Evolutionary conservation across 1,284 basidiomycete genomes (phyloP).

Genomic region (Polyporus tsugae): DNA sequence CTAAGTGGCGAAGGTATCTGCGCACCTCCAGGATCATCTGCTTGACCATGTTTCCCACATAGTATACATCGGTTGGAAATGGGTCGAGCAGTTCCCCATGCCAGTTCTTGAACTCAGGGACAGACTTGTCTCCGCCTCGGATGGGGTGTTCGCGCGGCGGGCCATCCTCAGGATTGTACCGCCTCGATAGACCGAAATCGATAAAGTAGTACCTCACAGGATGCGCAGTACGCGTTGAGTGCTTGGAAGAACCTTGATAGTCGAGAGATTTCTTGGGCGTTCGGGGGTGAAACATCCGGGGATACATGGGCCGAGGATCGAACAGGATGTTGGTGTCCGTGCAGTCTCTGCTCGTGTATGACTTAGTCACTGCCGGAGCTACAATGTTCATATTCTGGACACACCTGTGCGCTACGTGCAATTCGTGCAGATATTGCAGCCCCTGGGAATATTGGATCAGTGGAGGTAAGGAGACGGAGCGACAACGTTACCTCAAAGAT

Average conservation of each 20-base stretch:
- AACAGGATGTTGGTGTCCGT: constrained; percentile 28
- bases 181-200: constrained; percentile 47
- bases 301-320: not conserved
- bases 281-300: constrained; percentile 35
- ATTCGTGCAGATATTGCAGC: constrained; percentile 34
- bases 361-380: constrained; percentile 33
- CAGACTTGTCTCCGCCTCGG: constrained; percentile 20
- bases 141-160: constrained; percentile 15
- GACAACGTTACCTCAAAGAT: constrained; percentile 31
- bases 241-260: constrained; percentile 29
- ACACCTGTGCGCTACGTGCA: constrained; percentile 33
- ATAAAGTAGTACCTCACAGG: constrained; percentile 42
- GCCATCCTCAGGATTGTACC: constrained; percentile 22
- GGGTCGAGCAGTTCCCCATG: constrained; percentile 34
- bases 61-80: constrained; percentile 42
- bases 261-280: not conserved
- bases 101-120: constrained; percentile 15
- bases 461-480: not conserved
- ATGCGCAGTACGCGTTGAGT: constrained; percentile 37
- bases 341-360: constrained; percentile 45
- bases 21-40: constrained; percentile 28
- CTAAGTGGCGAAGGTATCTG: too few relatives aligned
- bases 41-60: constrained; percentile 44
- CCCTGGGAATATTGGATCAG: constrained; percentile 21
- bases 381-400: too few relatives aligned